Evolutionary conservation across 169 alveolate genomes (phyloP).

Genomic region (Plasmodium fragile): DNA sequence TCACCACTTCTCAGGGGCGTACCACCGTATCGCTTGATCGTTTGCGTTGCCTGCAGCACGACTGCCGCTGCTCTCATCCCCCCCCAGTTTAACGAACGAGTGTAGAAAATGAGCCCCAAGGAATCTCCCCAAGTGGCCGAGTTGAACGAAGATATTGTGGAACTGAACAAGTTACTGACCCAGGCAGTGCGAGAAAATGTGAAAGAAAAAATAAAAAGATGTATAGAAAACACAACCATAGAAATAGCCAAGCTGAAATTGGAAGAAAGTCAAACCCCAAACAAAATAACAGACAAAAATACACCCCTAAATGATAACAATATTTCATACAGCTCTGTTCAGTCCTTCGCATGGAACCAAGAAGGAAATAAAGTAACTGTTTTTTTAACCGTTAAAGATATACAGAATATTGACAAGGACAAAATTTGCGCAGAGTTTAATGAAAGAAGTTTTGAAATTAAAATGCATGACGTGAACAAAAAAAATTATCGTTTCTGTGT

Average conservation of each 20-base stretch:
- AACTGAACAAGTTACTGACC: constrained; percentile 25
- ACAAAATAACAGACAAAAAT: constrained; percentile 30
- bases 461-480: constrained; percentile 46
- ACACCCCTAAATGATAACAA: constrained; percentile 9
- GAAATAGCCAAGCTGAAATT: constrained; percentile 45
- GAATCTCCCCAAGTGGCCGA: constrained; percentile 6
- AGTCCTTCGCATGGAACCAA: constrained; percentile 73
- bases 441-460: constrained; percentile 71
- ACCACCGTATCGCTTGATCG: background rate
- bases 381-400: constrained; percentile 58
- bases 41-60: background rate
- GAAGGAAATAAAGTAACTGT: constrained; percentile 72
- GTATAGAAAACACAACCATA: constrained; percentile 49
- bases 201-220: constrained; percentile 34
- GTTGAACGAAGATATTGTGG: constrained; percentile 36
- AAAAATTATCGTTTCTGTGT: constrained; percentile 75
- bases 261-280: constrained; percentile 52
- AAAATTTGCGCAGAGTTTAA: constrained; percentile 47
- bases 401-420: constrained; percentile 33
- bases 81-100: background rate
- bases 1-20: background rate
- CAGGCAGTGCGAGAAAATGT: constrained; percentile 48
- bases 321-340: constrained; percentile 56
- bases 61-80: background rate
- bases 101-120: background rate